Percentiles rank a stretch among this genome's conserved stretches.
Conservation (phyloP, 176 grass and related monocot species). For the Tillandsia leiboldiana region DNA sequence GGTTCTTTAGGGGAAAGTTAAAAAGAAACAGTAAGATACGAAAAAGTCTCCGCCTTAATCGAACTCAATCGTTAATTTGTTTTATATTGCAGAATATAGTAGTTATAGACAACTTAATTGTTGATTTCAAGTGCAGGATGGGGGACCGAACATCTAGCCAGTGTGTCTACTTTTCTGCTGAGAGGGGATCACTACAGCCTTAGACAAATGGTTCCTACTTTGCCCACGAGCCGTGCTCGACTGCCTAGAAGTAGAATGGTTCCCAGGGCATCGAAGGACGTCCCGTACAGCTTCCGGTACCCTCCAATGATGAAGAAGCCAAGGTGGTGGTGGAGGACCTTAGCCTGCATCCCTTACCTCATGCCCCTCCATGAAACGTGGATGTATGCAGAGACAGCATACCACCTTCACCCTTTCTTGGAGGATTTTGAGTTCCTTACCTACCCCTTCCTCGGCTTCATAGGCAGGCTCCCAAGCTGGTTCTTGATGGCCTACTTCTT, state of each 20-base stretch:
- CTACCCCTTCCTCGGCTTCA: slow-evolving; percentile 19
- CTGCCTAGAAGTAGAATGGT: background rate
- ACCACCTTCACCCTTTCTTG: slow-evolving; percentile 24
- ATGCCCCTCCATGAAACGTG: slow-evolving; percentile 33
- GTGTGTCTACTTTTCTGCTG: background rate
- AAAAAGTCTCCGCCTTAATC: background rate
- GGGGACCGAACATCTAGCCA: background rate
- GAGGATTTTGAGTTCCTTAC: slow-evolving; percentile 27
- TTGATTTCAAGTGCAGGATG: background rate
- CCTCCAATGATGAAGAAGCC: slow-evolving; percentile 28
- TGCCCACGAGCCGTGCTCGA: background rate
- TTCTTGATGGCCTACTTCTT: slow-evolving; percentile 30
- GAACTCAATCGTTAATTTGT: background rate
- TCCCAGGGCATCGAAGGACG: slow-evolving; percentile 21
- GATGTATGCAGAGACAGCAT: slow-evolving; percentile 34
- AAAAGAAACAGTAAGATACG: background rate
- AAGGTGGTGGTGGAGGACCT: slow-evolving; percentile 26
- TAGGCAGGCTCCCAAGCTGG: slow-evolving; percentile 16
- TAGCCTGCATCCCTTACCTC: slow-evolving; percentile 32
- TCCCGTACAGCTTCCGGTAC: slow-evolving; percentile 16
- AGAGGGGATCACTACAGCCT: slow-evolving; percentile 10
- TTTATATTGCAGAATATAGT: background rate
- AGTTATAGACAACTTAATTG: too few relatives aligned
- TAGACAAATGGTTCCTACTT: slow-evolving; percentile 6
- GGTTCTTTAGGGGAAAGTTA: too few relatives aligned